Conservation (phyloP, 169 alveolate species). For the Eimeria sp. region DNA sequence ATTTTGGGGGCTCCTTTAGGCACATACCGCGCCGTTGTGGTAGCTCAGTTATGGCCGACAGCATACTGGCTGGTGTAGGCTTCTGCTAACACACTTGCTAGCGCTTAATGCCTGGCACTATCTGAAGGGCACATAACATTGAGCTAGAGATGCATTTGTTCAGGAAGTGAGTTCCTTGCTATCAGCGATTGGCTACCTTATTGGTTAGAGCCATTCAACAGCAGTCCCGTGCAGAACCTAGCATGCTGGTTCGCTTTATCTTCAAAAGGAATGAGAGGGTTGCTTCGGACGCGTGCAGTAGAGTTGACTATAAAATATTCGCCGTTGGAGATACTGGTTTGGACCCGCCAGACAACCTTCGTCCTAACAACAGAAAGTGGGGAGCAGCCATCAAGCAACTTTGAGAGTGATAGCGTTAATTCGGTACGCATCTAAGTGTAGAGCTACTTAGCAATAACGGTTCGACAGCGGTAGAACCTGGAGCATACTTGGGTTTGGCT, state of each 20-base stretch:
- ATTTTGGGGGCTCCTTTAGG: too few species aligned
- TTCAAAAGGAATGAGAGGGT: background rate
- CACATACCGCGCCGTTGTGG: too few species aligned
- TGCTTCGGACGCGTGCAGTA: background rate
- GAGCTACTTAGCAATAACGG: background rate
- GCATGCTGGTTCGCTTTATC: background rate
- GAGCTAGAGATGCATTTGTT: background rate
- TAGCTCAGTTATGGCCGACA: too few species aligned
- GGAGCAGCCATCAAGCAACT: background rate
- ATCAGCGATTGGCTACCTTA: background rate
- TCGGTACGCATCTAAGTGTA: background rate
- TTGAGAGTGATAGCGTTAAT: background rate
- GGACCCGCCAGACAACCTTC: background rate
- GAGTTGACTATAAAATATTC: background rate
- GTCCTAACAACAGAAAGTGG: constrained; percentile 1
- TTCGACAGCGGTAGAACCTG: background rate
- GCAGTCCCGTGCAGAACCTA: background rate
- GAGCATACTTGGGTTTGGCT: background rate
- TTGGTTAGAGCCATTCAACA: background rate
- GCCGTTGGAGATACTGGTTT: background rate
- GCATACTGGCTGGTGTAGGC: too few species aligned
- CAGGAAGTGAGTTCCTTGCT: background rate
- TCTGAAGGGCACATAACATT: too few species aligned
- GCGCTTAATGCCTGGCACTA: too few species aligned
- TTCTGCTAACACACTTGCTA: too few species aligned